Base-by-base conservation (phyloP, 148 eudicot species). In the Suaeda aralocaspica region DNA sequence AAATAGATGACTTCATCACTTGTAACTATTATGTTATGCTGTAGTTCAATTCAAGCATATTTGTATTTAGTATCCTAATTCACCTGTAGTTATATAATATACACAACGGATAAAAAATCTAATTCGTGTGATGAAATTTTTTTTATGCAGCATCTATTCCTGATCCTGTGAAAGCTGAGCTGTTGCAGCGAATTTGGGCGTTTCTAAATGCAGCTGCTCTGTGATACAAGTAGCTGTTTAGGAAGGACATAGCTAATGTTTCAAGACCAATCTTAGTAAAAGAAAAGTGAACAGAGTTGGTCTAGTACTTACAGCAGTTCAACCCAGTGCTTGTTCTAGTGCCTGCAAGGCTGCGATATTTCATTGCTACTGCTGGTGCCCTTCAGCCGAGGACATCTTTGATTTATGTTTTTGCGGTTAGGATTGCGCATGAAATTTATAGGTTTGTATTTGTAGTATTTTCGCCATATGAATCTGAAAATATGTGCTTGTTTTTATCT, bases 121-220 rank as follows among this genome's bases (percentile, higher is more conserved):
- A 7, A 34, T 15, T 45, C 8, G 0, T 59, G 45, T 18, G 50
- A 19, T 67, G 65, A 29, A 34, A 63, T 72, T 41, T 59, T 39
- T 22, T 58, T 29, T 29, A 31, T 84, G 86, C 85, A 88, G 92
- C 88, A 66, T 82, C 88, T 26, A 60, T 88, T 67, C 92, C 90
- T 25, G 92, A 82, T 75, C 68, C 86, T 0, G 82, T 88, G 66
- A 86, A 88, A 68, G 86, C 90, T 31, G 92, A 88, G 82, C 80
- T 88, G 76, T 78, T 88, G 86, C 86, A 88, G 73, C 79, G 86
- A 79, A 88, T 86, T 55, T 84, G 83, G 64, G 69, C 84, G 9
- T 88, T 85, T 66, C 85, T 88, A 21, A 86, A 79, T 71, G 78
- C 92, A 68, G 75, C 82, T 74, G 81, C 92, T 33, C 77, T 81